A percentile compares a stretch with the other conserved stretches of the same genome.
These are phyloP conservation scores for Cladophialophora psammophila DNA, from an alignment of 2,329 filamentous ascomycete genomes.

Conservation along the genomic window DNA sequence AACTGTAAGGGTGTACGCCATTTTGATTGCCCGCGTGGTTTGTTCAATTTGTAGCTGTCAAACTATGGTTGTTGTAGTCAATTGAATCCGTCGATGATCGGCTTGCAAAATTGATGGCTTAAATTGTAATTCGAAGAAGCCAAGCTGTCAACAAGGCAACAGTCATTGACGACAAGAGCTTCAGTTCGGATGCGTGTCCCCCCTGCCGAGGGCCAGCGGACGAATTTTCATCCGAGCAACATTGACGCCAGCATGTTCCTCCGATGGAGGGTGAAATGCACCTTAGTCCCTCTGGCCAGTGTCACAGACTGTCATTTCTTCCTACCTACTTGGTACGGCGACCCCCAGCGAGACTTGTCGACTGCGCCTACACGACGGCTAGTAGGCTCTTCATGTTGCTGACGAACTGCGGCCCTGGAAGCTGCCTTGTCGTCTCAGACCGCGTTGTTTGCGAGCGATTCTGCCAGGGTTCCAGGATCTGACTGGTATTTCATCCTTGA, in stretches of 20 bases:
- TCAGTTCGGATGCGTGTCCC: neutral
- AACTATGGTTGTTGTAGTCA: neutral
- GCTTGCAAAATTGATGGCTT: neutral
- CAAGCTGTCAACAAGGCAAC: neutral
- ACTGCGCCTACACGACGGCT: neutral
- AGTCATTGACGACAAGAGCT: neutral
- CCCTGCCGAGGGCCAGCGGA: neutral
- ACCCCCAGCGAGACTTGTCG: neutral
- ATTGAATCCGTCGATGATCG: neutral
- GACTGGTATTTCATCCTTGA: neutral
- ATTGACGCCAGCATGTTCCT: constrained; percentile 8
- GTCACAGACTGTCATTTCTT: neutral
- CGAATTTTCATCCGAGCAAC: constrained; percentile 2
- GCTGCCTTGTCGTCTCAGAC: neutral
- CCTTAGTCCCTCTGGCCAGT: no score
- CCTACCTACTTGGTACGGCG: no score
- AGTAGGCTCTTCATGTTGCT: neutral
- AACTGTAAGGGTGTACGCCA: constrained; percentile 33
- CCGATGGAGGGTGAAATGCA: no score
- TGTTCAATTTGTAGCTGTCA: neutral
- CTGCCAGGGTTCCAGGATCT: neutral
- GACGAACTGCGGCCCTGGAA: neutral
- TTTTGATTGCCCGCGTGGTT: constrained; percentile 15
- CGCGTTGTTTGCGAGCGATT: neutral
- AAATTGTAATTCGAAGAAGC: neutral